These are phyloP conservation scores for Backusella circina DNA, from an alignment of 192 early-diverging fungal species.

Conservation along the genomic window DNA sequence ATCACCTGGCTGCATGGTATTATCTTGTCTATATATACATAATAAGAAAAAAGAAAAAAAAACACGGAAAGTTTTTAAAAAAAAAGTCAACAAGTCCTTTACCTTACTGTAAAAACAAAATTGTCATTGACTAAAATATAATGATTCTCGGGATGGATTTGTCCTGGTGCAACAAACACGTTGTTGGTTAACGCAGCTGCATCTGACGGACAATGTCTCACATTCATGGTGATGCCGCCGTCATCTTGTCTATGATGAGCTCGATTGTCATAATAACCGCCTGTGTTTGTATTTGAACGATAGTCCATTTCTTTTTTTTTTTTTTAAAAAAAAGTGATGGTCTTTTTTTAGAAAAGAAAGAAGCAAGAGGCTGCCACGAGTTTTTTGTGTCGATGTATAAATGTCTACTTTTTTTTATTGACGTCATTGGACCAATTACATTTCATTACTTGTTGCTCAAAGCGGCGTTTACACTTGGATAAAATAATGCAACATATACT, in stretches of 20 bases:
- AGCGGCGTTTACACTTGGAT: no score
- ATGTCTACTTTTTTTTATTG: neutral
- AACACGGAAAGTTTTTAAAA: neutral
- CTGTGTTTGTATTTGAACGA: neutral
- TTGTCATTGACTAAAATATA: conserved; percentile 78
- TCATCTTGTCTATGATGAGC: neutral
- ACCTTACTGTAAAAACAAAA: conserved; percentile 82
- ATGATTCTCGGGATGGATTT: conserved; percentile 63
- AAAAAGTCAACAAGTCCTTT: no score
- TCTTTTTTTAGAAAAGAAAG: neutral
- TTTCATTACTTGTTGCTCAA: neutral
- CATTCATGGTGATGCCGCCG: conserved; percentile 4
- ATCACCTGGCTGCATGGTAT: conserved; percentile 39
- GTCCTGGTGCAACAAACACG: conserved; percentile 67
- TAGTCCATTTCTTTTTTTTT: neutral
- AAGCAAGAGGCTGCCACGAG: neutral
- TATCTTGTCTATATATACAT: conserved; percentile 36
- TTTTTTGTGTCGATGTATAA: neutral
- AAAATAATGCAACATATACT: no score
- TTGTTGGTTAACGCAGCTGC: conserved; percentile 66
- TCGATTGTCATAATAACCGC: neutral
- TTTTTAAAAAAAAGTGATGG: neutral
- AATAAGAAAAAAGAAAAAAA: neutral
- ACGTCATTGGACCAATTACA: neutral
- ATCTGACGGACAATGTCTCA: conserved; percentile 44